Evolutionary conservation across 2,329 filamentous ascomycete genomes (phyloP).

Genomic region (Botrytis deweyae): DNA sequence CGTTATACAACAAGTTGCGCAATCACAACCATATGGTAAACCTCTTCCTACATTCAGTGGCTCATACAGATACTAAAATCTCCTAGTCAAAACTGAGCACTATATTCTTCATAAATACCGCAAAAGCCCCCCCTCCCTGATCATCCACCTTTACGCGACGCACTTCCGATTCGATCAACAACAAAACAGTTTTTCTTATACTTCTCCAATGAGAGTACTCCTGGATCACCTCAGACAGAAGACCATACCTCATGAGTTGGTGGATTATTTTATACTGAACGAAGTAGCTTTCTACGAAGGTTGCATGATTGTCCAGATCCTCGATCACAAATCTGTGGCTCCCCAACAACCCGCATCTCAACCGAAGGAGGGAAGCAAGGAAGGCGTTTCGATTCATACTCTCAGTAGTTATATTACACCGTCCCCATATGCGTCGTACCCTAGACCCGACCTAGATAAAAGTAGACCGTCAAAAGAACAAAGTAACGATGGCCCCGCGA

Average conservation of each 20-base stretch:
- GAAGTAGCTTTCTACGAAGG: constrained; percentile 88
- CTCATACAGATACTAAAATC: constrained; percentile 18
- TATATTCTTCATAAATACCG: constrained; percentile 83
- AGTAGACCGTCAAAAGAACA: constrained; percentile 39
- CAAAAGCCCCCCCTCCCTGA: constrained; percentile 73
- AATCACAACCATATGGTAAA: constrained; percentile 55
- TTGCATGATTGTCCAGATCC: constrained; percentile 90
- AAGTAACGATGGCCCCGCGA: constrained; percentile 35
- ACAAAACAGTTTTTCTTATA: constrained; percentile 88
- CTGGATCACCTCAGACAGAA: constrained; percentile 72
- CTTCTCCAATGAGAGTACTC: constrained; percentile 82
- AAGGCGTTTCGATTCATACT: constrained; percentile 86
- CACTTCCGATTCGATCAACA: constrained; percentile 86
- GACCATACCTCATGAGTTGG: constrained; percentile 85
- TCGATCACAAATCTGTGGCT: constrained; percentile 74
- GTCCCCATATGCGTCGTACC: constrained; percentile 79
- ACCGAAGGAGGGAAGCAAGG: constrained; percentile 56
- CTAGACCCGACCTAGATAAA: constrained; percentile 47
- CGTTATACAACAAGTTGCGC: constrained; percentile 41
- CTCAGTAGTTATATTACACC: constrained; percentile 88
- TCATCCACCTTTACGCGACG: constrained; percentile 79
- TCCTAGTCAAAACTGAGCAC: constrained; percentile 65
- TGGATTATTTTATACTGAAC: constrained; percentile 64
- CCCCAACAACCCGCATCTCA: constrained; percentile 59
- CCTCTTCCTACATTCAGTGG: constrained; percentile 31